Conservation (phyloP, 192 early-diverging fungal species). For the Backusella parvicylindrica region DNA sequence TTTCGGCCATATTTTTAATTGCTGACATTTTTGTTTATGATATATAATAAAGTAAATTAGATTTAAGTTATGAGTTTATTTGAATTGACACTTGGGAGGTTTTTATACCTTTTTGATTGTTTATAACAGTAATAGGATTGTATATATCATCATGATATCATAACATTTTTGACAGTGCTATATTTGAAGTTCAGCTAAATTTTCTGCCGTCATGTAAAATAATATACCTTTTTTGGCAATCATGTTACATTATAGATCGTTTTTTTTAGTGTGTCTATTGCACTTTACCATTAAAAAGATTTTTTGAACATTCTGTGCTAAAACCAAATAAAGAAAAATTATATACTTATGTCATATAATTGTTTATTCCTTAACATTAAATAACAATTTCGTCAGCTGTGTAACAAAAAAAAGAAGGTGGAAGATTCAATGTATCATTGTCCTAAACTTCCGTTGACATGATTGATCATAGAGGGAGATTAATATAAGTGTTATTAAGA, state of each 20-base stretch:
- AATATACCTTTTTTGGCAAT: not conserved
- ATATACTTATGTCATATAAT: not conserved
- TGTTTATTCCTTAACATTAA: not conserved
- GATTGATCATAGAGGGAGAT: too few relatives aligned
- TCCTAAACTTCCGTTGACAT: too few relatives aligned
- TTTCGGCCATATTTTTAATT: not conserved
- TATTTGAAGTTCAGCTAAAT: not conserved
- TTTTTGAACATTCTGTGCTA: not conserved
- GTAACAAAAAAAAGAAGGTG: not conserved
- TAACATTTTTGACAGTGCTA: not conserved
- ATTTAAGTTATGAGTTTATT: not conserved
- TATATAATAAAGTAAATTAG: not conserved
- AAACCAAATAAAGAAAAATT: not conserved
- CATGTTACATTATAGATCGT: not conserved
- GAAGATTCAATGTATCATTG: too few relatives aligned
- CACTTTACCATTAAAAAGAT: too few relatives aligned
- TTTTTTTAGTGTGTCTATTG: too few relatives aligned
- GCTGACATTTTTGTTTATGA: not conserved
- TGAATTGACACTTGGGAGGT: not conserved
- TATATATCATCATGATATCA: not conserved
- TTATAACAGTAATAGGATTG: not conserved
- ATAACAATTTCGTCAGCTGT: not conserved
- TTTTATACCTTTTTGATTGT: not conserved
- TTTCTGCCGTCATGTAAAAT: not conserved
- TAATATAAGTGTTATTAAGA: too few relatives aligned